Evolutionary conservation across 768 basidiomycete genomes (phyloP).

Genomic region (Boletus tomentosulus): DNA sequence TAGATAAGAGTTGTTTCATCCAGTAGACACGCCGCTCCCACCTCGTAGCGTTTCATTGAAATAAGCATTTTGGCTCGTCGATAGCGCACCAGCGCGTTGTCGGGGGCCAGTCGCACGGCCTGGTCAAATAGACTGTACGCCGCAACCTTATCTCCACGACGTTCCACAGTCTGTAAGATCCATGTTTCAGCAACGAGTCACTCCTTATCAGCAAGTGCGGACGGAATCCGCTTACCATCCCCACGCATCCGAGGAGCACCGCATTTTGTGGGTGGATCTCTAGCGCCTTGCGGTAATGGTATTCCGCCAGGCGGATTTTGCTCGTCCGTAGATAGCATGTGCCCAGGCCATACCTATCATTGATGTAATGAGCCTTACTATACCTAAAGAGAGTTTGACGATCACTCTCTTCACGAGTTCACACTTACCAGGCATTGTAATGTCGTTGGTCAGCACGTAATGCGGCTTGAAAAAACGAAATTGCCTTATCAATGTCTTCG

Average conservation of each 20-base stretch:
- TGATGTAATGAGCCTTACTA: conserved; percentile 23
- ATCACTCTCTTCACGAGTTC: neutral
- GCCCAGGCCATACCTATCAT: conserved; percentile 92
- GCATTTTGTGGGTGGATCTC: conserved; percentile 94
- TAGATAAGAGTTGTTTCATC: conserved; percentile 21
- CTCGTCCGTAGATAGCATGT: conserved; percentile 94
- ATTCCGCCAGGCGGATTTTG: conserved; percentile 90
- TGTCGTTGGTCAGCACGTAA: conserved; percentile 88
- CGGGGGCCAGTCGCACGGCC: conserved; percentile 74
- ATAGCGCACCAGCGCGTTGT: conserved; percentile 92
- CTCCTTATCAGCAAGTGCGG: conserved; percentile 18
- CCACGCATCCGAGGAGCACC: conserved; percentile 93
- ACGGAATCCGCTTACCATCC: conserved; percentile 68
- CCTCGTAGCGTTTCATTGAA: conserved; percentile 76
- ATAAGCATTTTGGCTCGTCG: conserved; percentile 89
- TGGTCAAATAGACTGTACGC: conserved; percentile 80
- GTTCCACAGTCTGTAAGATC: conserved; percentile 73
- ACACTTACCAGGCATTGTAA: conserved; percentile 94
- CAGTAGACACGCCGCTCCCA: conserved; percentile 37
- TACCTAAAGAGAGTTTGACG: neutral
- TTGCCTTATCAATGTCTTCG: conserved; percentile 90
- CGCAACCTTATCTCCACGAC: conserved; percentile 68
- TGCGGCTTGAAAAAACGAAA: conserved; percentile 88
- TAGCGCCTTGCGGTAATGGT: conserved; percentile 90
- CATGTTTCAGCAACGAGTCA: conserved; percentile 8